Evolutionary conservation across 129 eudicot species (phyloP), one percentile per base, ranked within the genome.

Genomic region (Artemisia argyi): DNA sequence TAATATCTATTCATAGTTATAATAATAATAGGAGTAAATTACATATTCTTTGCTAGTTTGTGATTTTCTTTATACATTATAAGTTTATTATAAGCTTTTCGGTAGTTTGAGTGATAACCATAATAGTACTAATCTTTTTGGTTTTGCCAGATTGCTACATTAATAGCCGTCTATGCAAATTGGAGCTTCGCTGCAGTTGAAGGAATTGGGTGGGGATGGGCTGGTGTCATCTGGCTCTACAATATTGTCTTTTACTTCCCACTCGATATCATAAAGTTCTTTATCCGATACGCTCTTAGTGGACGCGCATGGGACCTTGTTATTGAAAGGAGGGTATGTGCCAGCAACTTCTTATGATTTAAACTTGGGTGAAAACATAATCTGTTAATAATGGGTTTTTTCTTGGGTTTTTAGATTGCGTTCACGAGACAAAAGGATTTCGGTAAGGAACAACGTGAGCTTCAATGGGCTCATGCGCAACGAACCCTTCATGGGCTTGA

Each of bases 161-260:
- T 95, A 17, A 95, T 95, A 35, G 99, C 99, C 8, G 99, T 95
- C 7, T 95, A 95, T 76, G 99, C 99, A 19, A 88, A 72, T 73
- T 95, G 99, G 99, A 80, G 84, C 68, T 95, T 95, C 77, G 99
- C 99, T 65, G 99, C 99, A 15, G 94, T 95, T 13, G 97, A 95
- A 82, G 99, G 99, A 68, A 95, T 95, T 42, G 99, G 99, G 58
- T 95, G 99, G 99, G 97, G 99, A 30, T 95, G 99, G 99, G 99
- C 99, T 7, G 99, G 99, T 1, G 99, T 95, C 15, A 88, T 95
- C 51, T 95, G 99, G 99, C 97, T 95, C 18, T 95, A 95, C 79
- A 95, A 95, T 72, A 81, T 95, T n/a, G 75, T 95, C 26, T 74
- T 71, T 66, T 95, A 95, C 65, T 65, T 95, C 78, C 99, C 99